Conservation (phyloP, 2,329 filamentous ascomycete species). For the Fusarium stilboides region DNA sequence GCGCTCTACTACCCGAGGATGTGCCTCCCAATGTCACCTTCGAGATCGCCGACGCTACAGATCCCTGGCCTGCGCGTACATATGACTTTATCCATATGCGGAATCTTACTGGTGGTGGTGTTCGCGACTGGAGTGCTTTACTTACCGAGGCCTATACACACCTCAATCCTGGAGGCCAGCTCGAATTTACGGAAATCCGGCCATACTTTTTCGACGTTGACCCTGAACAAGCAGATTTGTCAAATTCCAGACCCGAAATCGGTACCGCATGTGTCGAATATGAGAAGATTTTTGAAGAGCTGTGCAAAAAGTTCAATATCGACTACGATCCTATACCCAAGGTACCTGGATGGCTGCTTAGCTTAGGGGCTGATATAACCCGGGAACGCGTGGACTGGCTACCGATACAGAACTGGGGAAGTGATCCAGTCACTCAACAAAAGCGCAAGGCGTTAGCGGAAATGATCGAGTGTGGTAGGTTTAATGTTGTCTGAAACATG, state of each 20-base stretch:
- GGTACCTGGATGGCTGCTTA: conserved; percentile 54
- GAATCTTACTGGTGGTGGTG: conserved; percentile 61
- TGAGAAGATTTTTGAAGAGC: conserved; percentile 51
- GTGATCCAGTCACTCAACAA: conserved; percentile 56
- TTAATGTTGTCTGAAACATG: neutral
- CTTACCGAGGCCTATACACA: conserved; percentile 57
- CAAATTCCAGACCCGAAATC: conserved; percentile 38
- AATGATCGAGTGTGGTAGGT: conserved; percentile 57
- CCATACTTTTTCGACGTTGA: conserved; percentile 60
- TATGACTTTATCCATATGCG: conserved; percentile 63
- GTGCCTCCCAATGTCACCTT: conserved; percentile 74
- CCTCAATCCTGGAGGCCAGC: conserved; percentile 61
- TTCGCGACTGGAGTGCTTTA: conserved; percentile 59
- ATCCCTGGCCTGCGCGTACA: conserved; percentile 57
- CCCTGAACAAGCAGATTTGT: conserved; percentile 39
- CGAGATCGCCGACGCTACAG: conserved; percentile 70
- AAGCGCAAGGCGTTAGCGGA: conserved; percentile 57
- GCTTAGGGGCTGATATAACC: conserved; percentile 59
- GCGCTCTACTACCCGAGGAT: conserved; percentile 57
- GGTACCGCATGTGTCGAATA: conserved; percentile 54
- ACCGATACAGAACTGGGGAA: conserved; percentile 58
- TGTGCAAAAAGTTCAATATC: conserved; percentile 52
- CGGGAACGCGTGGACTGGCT: conserved; percentile 60
- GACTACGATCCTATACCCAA: conserved; percentile 59
- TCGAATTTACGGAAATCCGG: conserved; percentile 62